phyloP scores from a whole-genome alignment of 1,284 basidiomycete genomes.

The Taiwanofungus camphoratus region DNA sequence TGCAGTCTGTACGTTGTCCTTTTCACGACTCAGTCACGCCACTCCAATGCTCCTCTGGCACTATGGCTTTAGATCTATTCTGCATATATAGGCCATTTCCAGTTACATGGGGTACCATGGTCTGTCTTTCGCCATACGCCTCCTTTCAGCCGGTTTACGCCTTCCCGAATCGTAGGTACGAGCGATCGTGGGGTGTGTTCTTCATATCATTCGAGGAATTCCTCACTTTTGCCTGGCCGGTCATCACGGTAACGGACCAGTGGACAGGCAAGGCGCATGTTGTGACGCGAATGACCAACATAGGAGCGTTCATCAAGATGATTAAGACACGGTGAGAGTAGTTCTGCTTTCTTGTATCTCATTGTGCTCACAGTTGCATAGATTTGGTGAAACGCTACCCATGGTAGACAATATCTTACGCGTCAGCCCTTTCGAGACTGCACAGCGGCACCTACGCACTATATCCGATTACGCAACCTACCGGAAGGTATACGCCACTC shows the following conservation, averaged over 20 bases:
- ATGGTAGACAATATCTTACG: slow-evolving; percentile 63
- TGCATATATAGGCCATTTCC: slow-evolving; percentile 81
- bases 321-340: slow-evolving; percentile 60
- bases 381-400: slow-evolving; percentile 70
- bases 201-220: slow-evolving; percentile 82
- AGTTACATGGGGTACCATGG: slow-evolving; percentile 70
- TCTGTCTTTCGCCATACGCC: slow-evolving; percentile 37
- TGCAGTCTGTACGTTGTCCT: slow-evolving; percentile 61
- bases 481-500: slow-evolving; percentile 66
- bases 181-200: slow-evolving; percentile 76
- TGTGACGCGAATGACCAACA: slow-evolving; percentile 65
- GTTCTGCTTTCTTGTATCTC: neutral
- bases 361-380: slow-evolving; percentile 19
- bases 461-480: slow-evolving; percentile 68
- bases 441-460: slow-evolving; percentile 61
- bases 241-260: slow-evolving; percentile 71
- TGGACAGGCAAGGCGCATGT: slow-evolving; percentile 74
- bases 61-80: slow-evolving; percentile 58
- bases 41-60: neutral
- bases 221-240: slow-evolving; percentile 81
- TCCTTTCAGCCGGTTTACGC: neutral
- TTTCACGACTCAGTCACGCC: neutral
- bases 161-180: slow-evolving; percentile 45
- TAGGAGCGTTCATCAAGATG: slow-evolving; percentile 73
- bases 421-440: slow-evolving; percentile 61